A percentile compares a stretch with the other conserved stretches of the same genome.
Evolutionary conservation across 495 filamentous ascomycete genomes (phyloP).

Genomic region (Hyaloscypha bicolor): DNA sequence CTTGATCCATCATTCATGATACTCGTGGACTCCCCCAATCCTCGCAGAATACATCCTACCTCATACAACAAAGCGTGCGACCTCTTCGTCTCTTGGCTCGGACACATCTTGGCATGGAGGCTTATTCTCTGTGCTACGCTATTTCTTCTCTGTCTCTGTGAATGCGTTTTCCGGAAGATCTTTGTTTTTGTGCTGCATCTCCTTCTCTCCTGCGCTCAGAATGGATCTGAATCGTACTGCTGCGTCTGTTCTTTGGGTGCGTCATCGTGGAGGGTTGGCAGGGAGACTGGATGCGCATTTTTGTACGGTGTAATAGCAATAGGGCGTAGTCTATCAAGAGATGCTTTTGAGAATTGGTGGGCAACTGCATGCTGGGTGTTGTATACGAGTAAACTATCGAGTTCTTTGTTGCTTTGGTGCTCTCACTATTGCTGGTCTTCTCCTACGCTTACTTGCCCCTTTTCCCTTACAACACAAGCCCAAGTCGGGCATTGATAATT

Average conservation of each 20-base stretch:
- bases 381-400: constrained; percentile 6
- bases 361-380: constrained; percentile 2
- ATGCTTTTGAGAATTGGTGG: constrained; percentile 27
- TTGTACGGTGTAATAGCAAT: constrained; percentile 40
- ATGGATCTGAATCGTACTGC: constrained; percentile 30
- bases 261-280: constrained; percentile 22
- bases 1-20: constrained; percentile 27
- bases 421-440: background rate
- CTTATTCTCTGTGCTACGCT: constrained; percentile 29
- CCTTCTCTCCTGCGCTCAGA: constrained; percentile 30
- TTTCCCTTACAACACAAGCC: background rate
- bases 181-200: constrained; percentile 27
- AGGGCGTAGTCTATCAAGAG: constrained; percentile 37
- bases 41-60: constrained; percentile 27
- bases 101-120: constrained; percentile 33
- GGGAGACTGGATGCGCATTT: constrained; percentile 34
- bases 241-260: constrained; percentile 28
- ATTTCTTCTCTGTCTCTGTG: constrained; percentile 31
- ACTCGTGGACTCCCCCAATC: constrained; percentile 18
- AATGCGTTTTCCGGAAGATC: constrained; percentile 34
- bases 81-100: constrained; percentile 27
- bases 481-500: too few relatives aligned
- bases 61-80: constrained; percentile 14
- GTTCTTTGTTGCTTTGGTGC: background rate
- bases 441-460: background rate